A percentile compares a stretch with the other conserved stretches of the same genome.
phyloP scores from a whole-genome alignment of 768 basidiomycete genomes.

The Auriscalpium vulgare region DNA sequence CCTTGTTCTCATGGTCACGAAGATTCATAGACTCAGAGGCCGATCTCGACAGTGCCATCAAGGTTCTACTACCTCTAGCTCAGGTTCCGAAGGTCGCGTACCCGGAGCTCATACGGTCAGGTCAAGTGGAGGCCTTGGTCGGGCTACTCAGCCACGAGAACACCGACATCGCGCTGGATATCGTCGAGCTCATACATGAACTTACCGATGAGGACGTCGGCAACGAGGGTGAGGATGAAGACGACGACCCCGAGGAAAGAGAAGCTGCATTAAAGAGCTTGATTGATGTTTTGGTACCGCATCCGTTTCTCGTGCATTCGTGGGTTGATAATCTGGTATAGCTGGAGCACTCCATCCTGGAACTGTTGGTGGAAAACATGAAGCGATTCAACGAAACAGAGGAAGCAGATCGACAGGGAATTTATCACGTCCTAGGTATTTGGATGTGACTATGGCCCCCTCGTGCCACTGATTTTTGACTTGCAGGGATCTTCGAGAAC shows the following conservation, averaged over 20 bases:
- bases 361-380: slow-evolving; percentile 86
- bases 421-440: slow-evolving; percentile 86
- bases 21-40: slow-evolving; percentile 99
- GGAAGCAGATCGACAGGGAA: slow-evolving; percentile 85
- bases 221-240: slow-evolving; percentile 57
- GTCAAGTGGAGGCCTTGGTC: slow-evolving; percentile 59
- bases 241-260: slow-evolving; percentile 50
- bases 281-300: slow-evolving; percentile 66
- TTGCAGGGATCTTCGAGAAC: slow-evolving; percentile 85
- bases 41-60: slow-evolving; percentile 83
- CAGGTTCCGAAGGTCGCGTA: slow-evolving; percentile 80
- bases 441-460: not conserved
- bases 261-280: slow-evolving; percentile 68
- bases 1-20: slow-evolving; percentile 1
- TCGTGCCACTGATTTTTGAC: not conserved
- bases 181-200: slow-evolving; percentile 87
- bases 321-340: slow-evolving; percentile 23
- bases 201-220: slow-evolving; percentile 95
- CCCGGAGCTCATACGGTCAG: slow-evolving; percentile 79
- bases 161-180: slow-evolving; percentile 93
- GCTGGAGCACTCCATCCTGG: slow-evolving; percentile 79
- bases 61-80: slow-evolving; percentile 80
- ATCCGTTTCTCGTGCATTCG: not conserved
- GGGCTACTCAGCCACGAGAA: slow-evolving; percentile 95
- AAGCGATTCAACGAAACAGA: slow-evolving; percentile 83